Evolutionary conservation across 306 rosid species (phyloP), one percentile per base, ranked within the genome.

Genomic region (Quercus glauca): DNA sequence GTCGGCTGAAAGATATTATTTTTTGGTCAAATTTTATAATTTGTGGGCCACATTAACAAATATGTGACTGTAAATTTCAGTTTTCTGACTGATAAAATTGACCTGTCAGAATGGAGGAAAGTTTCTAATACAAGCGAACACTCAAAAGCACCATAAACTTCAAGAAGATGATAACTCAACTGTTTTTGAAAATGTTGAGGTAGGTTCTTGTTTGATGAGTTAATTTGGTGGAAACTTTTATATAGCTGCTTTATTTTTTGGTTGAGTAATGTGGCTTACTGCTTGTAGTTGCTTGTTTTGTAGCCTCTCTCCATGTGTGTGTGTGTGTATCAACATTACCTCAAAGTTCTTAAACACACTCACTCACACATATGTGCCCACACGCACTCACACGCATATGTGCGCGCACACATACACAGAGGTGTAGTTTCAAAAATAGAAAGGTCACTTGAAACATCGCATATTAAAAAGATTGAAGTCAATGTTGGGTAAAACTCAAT

Each of bases 81-180:
- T 63, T 63, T 26, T 63, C 37, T 63, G 29, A 25, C 29, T 28
- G 69, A 28, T 10, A 63, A 15, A 28, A 18, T 29, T 77, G 75
- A 78, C 75, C 73, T 82, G 71, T 19, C 80, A 86, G 92, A 84
- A 77, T 77, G 92, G 89, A 64, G 90, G 82, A 33, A 93, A 85
- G 84, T 96, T 91, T 86, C 88, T 96, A 28, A 89, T 96, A 76
- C 98, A 96, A 86, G 98, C 97, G 77, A 96, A 93, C 84, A 89
- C 94, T 73, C 93, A 83, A 73, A 96, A 96, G 87, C 94, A 97
- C 64, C 87, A 29, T 68, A 93, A 91, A 86, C 83, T 77, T 82
- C 83, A 89, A 75, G 89, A 88, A 70, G 91, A 85, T 81, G 86
- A 76, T 43, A 74, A 74, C 65, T 51, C 88, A n/a, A 78, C 80